Evolutionary conservation across 176 grass and related monocot species (phyloP).

Genomic region (Luzula sylvatica): DNA sequence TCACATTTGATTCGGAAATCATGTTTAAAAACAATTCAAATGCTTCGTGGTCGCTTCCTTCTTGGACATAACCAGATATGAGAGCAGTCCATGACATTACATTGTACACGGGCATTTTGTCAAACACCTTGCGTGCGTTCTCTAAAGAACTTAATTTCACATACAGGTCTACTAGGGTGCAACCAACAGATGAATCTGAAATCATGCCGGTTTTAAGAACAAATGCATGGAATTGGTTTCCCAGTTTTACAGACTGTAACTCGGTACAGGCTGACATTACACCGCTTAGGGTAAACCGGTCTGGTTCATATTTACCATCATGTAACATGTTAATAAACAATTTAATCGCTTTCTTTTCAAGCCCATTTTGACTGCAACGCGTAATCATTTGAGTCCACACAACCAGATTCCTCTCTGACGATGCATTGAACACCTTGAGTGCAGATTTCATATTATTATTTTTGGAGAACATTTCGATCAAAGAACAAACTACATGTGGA

Average conservation of each 20-base stretch:
- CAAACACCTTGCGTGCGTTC: constrained; percentile 43
- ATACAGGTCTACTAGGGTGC: constrained; percentile 71
- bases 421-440: constrained; percentile 34
- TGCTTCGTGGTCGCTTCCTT: constrained; percentile 34
- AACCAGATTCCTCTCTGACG: constrained; percentile 41
- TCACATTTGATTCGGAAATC: constrained; percentile 40
- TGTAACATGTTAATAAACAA: constrained; percentile 59
- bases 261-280: constrained; percentile 55
- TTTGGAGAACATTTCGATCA: constrained; percentile 75
- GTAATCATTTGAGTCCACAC: constrained; percentile 75
- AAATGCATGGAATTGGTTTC: constrained; percentile 69
- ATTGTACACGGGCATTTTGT: constrained; percentile 31
- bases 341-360: constrained; percentile 27
- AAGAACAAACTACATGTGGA: constrained; percentile 35
- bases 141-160: constrained; percentile 46
- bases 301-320: constrained; percentile 32
- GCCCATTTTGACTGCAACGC: constrained; percentile 31
- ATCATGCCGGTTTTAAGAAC: constrained; percentile 30
- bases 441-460: constrained; percentile 36
- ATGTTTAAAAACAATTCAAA: constrained; percentile 30
- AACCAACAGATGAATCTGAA: constrained; percentile 64
- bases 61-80: constrained; percentile 69
- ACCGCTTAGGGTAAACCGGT: constrained; percentile 62
- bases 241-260: constrained; percentile 37
- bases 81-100: constrained; percentile 78